phyloP scores from a whole-genome alignment of 306 rosid genomes.

The Gastrolobium bilobum region DNA sequence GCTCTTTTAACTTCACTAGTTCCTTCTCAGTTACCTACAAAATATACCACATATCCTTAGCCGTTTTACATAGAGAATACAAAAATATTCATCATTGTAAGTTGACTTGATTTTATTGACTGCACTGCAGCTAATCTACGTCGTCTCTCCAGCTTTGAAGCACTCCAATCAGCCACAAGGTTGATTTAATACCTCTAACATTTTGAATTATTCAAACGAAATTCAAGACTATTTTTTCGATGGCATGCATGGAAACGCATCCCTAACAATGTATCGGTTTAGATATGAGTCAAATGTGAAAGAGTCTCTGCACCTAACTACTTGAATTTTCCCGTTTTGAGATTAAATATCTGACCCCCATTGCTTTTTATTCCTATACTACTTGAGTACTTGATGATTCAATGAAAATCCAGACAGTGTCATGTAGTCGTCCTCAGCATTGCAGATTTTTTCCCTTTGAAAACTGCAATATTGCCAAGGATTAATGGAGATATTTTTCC shows the following conservation, averaged over 20 bases:
- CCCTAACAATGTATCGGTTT: conserved; percentile 27
- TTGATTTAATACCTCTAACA: conserved; percentile 44
- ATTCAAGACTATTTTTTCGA: neutral
- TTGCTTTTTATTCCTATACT: conserved; percentile 8
- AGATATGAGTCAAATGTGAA: conserved; percentile 30
- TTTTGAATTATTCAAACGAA: neutral
- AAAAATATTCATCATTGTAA: conserved; percentile 15
- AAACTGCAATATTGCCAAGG: conserved; percentile 34
- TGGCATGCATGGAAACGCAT: neutral
- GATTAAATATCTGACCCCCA: conserved; percentile 21
- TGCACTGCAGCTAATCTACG: conserved; percentile 85
- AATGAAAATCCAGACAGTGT: conserved; percentile 17
- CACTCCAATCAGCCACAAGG: conserved; percentile 89
- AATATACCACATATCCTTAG: no score
- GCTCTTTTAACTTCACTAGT: no score
- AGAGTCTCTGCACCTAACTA: neutral
- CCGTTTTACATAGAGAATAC: no score
- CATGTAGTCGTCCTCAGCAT: conserved; percentile 28
- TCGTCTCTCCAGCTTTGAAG: conserved; percentile 86
- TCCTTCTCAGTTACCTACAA: no score
- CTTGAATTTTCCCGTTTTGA: neutral
- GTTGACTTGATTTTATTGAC: conserved; percentile 38
- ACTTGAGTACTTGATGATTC: neutral
- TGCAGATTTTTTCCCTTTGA: conserved; percentile 16
- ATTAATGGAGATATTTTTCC: conserved; percentile 25